Conservation (phyloP, 805 yeast genomes). For the Yamadazyma kitorensis region DNA sequence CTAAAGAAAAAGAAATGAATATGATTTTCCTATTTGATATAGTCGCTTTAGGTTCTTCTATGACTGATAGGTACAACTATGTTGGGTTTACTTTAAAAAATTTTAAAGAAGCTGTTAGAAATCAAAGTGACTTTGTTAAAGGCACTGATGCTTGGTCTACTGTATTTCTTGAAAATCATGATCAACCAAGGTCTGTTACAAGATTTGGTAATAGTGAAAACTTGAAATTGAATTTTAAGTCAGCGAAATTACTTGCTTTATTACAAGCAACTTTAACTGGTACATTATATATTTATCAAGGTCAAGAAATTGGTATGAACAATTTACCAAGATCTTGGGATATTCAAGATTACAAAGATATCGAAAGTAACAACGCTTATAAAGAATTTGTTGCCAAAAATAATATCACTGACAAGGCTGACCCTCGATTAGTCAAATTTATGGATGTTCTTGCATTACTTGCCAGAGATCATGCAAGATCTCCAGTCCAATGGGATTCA, state of each 20-base stretch:
- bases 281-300: slow-evolving; percentile 56
- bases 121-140: slow-evolving; percentile 37
- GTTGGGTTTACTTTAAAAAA: slow-evolving; percentile 33
- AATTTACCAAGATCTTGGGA: slow-evolving; percentile 48
- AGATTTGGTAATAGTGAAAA: slow-evolving; percentile 45
- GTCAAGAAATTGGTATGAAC: slow-evolving; percentile 59
- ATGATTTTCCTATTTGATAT: slow-evolving; percentile 35
- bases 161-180: slow-evolving; percentile 56
- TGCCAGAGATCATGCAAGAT: slow-evolving; percentile 53
- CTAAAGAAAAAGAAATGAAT: slow-evolving; percentile 33
- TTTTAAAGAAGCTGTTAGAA: slow-evolving; percentile 38
- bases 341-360: slow-evolving; percentile 49
- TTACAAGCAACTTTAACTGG: slow-evolving; percentile 49
- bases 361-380: slow-evolving; percentile 45
- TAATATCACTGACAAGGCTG: slow-evolving; percentile 20
- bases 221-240: slow-evolving; percentile 26
- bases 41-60: slow-evolving; percentile 36
- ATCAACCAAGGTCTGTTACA: slow-evolving; percentile 52
- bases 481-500: slow-evolving; percentile 56
- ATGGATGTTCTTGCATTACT: slow-evolving; percentile 33
- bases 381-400: slow-evolving; percentile 22
- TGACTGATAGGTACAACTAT: slow-evolving; percentile 37
- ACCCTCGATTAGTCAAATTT: slow-evolving; percentile 16
- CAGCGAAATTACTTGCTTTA: slow-evolving; percentile 49
- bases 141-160: slow-evolving; percentile 59